Percentiles rank a stretch among this genome's conserved stretches.
phyloP scores from a whole-genome alignment of 768 basidiomycete species.

The Lyophyllum semitale region DNA sequence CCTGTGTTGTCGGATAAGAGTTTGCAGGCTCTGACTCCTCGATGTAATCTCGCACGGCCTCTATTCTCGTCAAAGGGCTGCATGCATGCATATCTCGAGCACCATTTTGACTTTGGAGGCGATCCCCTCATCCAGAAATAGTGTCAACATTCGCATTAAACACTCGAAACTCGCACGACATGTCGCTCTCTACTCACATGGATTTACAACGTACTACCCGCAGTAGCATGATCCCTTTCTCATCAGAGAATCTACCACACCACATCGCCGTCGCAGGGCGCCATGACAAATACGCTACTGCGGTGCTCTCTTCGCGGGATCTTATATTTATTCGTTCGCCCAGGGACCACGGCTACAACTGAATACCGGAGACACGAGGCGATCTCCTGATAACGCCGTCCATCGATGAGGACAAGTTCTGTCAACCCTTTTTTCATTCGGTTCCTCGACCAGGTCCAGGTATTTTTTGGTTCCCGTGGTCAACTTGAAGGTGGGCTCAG shows the following conservation, averaged over 20 bases:
- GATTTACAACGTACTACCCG: not conserved
- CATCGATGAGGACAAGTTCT: not conserved
- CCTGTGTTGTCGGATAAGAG: too few relatives aligned
- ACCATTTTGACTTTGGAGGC: too few relatives aligned
- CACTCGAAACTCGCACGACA: not conserved
- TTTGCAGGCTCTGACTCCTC: too few relatives aligned
- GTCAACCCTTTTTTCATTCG: not conserved
- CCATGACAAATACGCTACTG: not conserved
- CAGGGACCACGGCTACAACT: too few relatives aligned
- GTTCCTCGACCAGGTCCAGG: not conserved
- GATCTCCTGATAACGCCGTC: not conserved
- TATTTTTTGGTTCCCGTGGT: not conserved
- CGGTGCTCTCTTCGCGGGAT: not conserved
- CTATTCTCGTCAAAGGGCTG: too few relatives aligned
- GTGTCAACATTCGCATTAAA: not conserved
- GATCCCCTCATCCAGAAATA: too few relatives aligned
- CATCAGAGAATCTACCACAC: not conserved
- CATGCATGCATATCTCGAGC: too few relatives aligned
- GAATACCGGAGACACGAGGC: slow-evolving; percentile 1
- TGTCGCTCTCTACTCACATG: not conserved
- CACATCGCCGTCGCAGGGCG: not conserved
- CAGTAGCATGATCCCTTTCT: not conserved
- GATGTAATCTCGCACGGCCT: too few relatives aligned
- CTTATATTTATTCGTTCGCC: too few relatives aligned
- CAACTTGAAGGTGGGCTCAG: not conserved